Evolutionary conservation across 163 green algal species (phyloP), one percentile per base, ranked within the genome.

Genomic region (Volvox carteri): DNA sequence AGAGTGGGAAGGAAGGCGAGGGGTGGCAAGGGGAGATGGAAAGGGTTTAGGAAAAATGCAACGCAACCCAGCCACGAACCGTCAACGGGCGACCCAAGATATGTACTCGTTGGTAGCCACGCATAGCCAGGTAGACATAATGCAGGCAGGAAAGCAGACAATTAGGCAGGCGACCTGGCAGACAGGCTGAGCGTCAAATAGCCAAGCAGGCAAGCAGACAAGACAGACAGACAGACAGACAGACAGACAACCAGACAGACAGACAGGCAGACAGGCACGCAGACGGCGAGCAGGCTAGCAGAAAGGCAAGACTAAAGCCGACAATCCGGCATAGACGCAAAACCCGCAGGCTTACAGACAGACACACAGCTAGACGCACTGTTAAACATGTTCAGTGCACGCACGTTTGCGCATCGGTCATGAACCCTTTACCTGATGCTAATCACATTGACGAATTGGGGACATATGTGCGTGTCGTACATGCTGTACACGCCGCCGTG

Each of bases 401-500:
- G 12, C 48, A 58, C 48, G 11, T 11, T 14, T 14, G 12, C 48
- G 48, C 60, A 11, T 14, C 60, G 3, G 60, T 39, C 60, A 33
- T 72, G n/a, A 19, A 39, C 60, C 28, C 48, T 14, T 16, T 39
- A 80, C 73, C 73, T 80, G 73, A 80, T 80, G 73, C 42, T 87
- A 41, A 87, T 60, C 12, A 87, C 81, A 23, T 87, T 87, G 35
- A 87, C 81, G 16, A 87, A 35, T 46, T 87, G 44, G 23, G 65
- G 46, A 65, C 81, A 87, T 41, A 87, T 19, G 46, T 79, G 81
- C 8, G 67, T 72, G 35, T 44, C 30, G 46, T 84, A 35, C 75
- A 84, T 84, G 75, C 23, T 14, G 48, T 33, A 5, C 19, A 44
- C 8, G 5, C 75, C 75, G 48, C 50, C 50, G 14, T 84, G 75